Evolutionary conservation across 225 moss, liverwort and hornwort genomes (phyloP).

Genomic region (Antitrichia curtipendula): DNA sequence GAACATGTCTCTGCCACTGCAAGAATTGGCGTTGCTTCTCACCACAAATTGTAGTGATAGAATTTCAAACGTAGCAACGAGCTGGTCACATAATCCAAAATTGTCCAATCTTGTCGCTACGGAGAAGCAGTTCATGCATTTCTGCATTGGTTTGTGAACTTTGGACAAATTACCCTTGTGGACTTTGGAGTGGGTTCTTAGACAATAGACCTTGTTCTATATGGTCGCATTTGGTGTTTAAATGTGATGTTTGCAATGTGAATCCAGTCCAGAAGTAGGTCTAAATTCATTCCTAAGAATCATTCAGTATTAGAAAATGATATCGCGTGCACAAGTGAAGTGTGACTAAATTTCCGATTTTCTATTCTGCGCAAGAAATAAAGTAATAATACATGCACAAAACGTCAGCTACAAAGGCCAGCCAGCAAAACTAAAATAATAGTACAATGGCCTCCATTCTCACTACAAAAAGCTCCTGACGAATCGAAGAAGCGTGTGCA

Average conservation of each 20-base stretch:
- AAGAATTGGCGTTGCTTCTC: background rate
- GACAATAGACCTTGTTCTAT: background rate
- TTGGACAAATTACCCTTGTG: background rate
- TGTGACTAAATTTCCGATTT: background rate
- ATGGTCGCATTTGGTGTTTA: too few relatives aligned
- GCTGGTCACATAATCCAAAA: background rate
- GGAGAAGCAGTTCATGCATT: background rate
- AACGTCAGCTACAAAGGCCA: background rate
- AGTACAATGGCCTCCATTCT: background rate
- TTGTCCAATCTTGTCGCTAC: background rate
- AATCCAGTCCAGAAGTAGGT: background rate
- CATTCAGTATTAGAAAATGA: background rate
- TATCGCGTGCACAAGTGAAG: background rate
- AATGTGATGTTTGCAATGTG: too few relatives aligned
- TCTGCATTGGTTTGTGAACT: background rate
- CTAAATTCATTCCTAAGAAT: background rate
- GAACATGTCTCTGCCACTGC: background rate
- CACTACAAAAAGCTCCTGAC: background rate
- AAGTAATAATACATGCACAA: background rate
- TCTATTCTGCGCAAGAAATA: background rate
- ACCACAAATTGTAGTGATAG: background rate
- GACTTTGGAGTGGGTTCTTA: background rate
- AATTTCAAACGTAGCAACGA: background rate
- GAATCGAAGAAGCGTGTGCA: background rate
- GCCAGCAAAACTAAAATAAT: background rate